Conservation (phyloP, 495 filamentous ascomycete genomes). For the Neurospora sp. region DNA sequence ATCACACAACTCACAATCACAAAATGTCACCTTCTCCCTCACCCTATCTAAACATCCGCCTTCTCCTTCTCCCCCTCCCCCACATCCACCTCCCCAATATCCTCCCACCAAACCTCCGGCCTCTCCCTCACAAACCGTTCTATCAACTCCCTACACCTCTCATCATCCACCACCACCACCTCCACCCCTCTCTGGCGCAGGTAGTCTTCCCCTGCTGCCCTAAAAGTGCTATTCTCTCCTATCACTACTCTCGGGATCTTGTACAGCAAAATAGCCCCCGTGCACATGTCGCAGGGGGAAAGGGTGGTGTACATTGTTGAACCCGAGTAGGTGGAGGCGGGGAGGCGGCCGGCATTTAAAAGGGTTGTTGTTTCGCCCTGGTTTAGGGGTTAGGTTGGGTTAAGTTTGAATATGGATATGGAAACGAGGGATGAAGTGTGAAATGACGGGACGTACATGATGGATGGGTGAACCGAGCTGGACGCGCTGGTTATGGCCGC, state of each 20-base stretch:
- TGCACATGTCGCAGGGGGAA: conserved; percentile 82
- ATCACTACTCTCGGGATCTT: conserved; percentile 72
- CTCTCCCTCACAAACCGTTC: conserved; percentile 64
- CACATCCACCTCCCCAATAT: neutral
- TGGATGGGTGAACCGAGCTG: conserved; percentile 67
- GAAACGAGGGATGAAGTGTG: no score
- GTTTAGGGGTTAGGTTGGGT: neutral
- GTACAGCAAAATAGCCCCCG: conserved; percentile 73
- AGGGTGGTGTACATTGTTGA: conserved; percentile 78
- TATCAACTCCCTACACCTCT: conserved; percentile 66
- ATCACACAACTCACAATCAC: neutral
- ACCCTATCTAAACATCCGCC: no score
- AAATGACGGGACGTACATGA: conserved; percentile 41
- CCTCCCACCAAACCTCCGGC: conserved; percentile 60
- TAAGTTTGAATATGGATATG: neutral
- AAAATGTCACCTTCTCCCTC: neutral
- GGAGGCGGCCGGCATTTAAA: conserved; percentile 67
- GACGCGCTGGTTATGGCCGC: conserved; percentile 72
- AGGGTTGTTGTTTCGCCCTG: conserved; percentile 63
- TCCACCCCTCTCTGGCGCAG: conserved; percentile 63
- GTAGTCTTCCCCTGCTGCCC: conserved; percentile 59
- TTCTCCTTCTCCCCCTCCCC: neutral
- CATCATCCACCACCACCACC: conserved; percentile 59
- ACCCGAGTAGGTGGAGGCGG: conserved; percentile 55
- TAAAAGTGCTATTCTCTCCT: conserved; percentile 76